Evolutionary conservation across 2,329 filamentous ascomycete genomes (phyloP).

Genomic region (Exserohilum rostratum): DNA sequence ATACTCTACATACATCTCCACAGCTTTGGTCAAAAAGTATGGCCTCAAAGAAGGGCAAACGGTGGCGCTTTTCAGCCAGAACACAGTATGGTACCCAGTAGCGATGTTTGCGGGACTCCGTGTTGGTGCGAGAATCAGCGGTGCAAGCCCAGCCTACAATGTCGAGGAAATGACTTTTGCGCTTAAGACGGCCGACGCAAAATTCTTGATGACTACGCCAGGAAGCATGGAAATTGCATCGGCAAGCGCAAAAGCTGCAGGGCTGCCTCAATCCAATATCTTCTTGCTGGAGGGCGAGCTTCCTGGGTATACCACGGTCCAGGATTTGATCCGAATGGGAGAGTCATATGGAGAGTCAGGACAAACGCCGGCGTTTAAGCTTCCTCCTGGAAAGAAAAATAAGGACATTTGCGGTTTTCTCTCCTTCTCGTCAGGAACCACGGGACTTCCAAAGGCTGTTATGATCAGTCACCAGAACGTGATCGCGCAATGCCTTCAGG

Average conservation of each 20-base stretch:
- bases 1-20: slow-evolving; percentile 64
- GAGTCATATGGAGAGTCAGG: slow-evolving; percentile 49
- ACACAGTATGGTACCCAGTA: slow-evolving; percentile 71
- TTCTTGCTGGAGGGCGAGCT: slow-evolving; percentile 63
- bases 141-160: slow-evolving; percentile 69
- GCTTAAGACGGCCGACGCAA: slow-evolving; percentile 62
- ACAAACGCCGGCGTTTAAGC: slow-evolving; percentile 57
- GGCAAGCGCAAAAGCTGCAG: slow-evolving; percentile 60
- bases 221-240: slow-evolving; percentile 62
- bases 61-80: slow-evolving; percentile 66
- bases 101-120: slow-evolving; percentile 64
- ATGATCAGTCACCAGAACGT: slow-evolving; percentile 48
- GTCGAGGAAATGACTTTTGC: slow-evolving; percentile 72
- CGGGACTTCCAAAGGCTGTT: slow-evolving; percentile 47
- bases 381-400: slow-evolving; percentile 61
- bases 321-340: slow-evolving; percentile 54
- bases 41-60: slow-evolving; percentile 62
- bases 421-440: slow-evolving; percentile 47
- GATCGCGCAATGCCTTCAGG: slow-evolving; percentile 64
- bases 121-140: slow-evolving; percentile 63
- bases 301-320: slow-evolving; percentile 57
- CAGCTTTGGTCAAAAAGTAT: slow-evolving; percentile 63
- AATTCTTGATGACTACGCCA: slow-evolving; percentile 63
- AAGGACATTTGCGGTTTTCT: slow-evolving; percentile 61
- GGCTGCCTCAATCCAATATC: slow-evolving; percentile 58